phyloP scores from a whole-genome alignment of 352 stramenopile genomes.

The Phytophthora fragariae region DNA sequence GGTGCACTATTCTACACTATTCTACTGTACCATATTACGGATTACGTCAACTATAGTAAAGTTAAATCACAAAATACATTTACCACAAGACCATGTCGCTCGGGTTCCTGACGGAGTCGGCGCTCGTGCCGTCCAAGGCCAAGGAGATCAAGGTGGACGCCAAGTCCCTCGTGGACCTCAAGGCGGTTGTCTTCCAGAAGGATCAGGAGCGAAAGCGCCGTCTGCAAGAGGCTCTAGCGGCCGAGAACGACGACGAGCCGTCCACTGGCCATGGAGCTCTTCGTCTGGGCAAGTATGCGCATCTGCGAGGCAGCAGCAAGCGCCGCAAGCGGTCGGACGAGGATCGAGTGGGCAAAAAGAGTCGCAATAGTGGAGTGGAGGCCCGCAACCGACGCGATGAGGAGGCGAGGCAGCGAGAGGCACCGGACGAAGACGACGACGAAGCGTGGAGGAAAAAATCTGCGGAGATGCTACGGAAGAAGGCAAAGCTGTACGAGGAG shows the following conservation, averaged over 20 bases:
- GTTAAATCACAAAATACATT: slow-evolving; percentile 7
- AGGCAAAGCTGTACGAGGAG: slow-evolving; percentile 81
- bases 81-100: slow-evolving; percentile 72
- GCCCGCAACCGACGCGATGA: slow-evolving; percentile 62
- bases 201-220: slow-evolving; percentile 78
- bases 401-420: slow-evolving; percentile 48
- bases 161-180: slow-evolving; percentile 87
- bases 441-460: slow-evolving; percentile 66
- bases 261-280: slow-evolving; percentile 8
- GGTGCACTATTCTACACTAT: too few species aligned
- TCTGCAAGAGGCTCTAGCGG: slow-evolving; percentile 48
- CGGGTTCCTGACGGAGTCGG: slow-evolving; percentile 93
- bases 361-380: slow-evolving; percentile 67
- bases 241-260: slow-evolving; percentile 18
- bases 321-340: slow-evolving; percentile 43
- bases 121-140: slow-evolving; percentile 90
- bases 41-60: background rate
- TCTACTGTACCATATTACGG: too few species aligned
- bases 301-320: slow-evolving; percentile 47
- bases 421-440: slow-evolving; percentile 69
- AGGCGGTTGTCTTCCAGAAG: slow-evolving; percentile 85
- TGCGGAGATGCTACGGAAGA: slow-evolving; percentile 65
- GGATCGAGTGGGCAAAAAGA: slow-evolving; percentile 30
- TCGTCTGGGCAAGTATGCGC: slow-evolving; percentile 54
- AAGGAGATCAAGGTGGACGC: slow-evolving; percentile 89